Base-by-base conservation (phyloP, 805 yeast genomes). In the Metschnikowia aberdeeniae region DNA sequence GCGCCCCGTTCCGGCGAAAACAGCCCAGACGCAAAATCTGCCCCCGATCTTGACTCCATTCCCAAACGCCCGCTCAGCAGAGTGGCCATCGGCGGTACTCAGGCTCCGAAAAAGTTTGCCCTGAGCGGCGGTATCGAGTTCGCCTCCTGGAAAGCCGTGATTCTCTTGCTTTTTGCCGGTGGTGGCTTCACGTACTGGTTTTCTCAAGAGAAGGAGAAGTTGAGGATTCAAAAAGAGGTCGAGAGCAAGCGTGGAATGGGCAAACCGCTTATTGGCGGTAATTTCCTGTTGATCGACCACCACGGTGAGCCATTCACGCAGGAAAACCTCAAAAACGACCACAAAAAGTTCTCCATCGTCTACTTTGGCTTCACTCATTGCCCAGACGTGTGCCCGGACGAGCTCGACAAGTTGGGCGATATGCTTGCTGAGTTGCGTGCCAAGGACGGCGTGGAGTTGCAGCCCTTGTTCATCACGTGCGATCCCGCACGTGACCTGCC, bases 351-450 rank as follows among this genome's bases (percentile, higher is more conserved):
- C 66, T 80, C 92, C 9, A 70, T 93, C 37, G 65, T 92, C n/a
- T 93, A 93, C 64, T 93, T 93, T 67, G 99, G 99, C 0, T 93
- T 93, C 71, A 86, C 97, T 4, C 90, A 90, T 67, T 93, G 99
- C 68, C 99, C 99, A 6, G 99, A 93, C 67, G 90, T 93, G 43
- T 93, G 99, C 66, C 99, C 99, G 9, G 99, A 93, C 64, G 99
- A 93, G 64, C 77, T 93, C 48, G 99, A 93, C 63, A 88, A 92
- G 61, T 75, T 93, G 61, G 92, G 96, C 4, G 75, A 81, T 27
- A 82, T 85, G 70, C 71, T 78, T 58, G 79, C 77, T 52, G 76
- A 73, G 31, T 73, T 92, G 59, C 81, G 84, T 59, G 58, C 66
- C 19, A 73, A 80, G 43, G 59, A 63, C 42, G 73, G 76, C 8